Percentiles rank a stretch among this genome's conserved stretches.
phyloP scores from a whole-genome alignment of 2,329 filamentous ascomycete species.

The Zelopaecilomyces penicillatus region DNA sequence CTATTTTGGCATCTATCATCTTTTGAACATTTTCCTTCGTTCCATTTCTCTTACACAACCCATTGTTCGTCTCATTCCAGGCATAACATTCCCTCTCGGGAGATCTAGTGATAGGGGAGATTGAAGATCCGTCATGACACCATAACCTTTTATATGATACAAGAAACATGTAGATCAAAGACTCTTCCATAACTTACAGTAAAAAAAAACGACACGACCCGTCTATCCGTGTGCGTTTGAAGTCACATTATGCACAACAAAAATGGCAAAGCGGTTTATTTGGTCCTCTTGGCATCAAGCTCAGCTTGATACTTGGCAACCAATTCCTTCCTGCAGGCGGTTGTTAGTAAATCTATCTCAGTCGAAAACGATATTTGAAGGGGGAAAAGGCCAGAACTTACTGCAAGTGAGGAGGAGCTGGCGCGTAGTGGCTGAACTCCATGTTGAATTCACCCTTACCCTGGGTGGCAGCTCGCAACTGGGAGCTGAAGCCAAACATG shows the following conservation, averaged over 20 bases:
- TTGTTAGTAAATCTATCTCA: conserved; percentile 4
- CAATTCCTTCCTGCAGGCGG: conserved; percentile 43
- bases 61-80: too few relatives aligned
- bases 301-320: conserved; percentile 52
- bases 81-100: too few relatives aligned
- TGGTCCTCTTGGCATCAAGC: conserved; percentile 47
- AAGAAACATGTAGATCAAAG: neutral
- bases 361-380: neutral
- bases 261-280: conserved; percentile 26
- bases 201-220: neutral
- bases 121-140: neutral
- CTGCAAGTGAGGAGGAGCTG: conserved; percentile 83
- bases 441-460: conserved; percentile 98
- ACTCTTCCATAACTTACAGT: neutral
- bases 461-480: conserved; percentile 87
- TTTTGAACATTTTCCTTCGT: too few relatives aligned
- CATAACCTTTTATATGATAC: neutral
- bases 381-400: conserved; percentile 37
- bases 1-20: too few relatives aligned
- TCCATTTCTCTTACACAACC: too few relatives aligned
- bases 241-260: neutral
- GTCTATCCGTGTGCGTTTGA: neutral
- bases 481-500: conserved; percentile 96
- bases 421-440: conserved; percentile 95
- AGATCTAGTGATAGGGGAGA: neutral